Conservation (phyloP, 192 early-diverging fungal genomes). For the Backusella macrospora region DNA sequence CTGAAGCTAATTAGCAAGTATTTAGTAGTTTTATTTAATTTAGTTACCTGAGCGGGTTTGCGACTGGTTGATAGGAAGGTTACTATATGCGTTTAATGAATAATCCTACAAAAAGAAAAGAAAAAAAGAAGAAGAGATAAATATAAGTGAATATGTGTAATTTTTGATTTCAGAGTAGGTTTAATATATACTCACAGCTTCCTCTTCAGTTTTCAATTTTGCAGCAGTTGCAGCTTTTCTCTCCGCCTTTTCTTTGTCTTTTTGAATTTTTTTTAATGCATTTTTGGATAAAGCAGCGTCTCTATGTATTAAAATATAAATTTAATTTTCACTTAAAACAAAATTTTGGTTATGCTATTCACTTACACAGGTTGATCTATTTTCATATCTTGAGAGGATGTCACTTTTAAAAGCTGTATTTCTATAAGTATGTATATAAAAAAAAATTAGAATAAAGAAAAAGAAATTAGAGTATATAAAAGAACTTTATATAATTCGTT, state of each 20-base stretch:
- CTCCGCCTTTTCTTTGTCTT: constrained; percentile 87
- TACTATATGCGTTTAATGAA: constrained; percentile 84
- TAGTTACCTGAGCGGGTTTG: constrained; percentile 65
- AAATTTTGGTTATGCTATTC: not conserved
- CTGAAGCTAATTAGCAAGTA: not conserved
- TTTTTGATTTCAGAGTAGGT: not conserved
- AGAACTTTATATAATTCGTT: not conserved
- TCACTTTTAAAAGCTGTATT: not conserved
- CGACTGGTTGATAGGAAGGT: constrained; percentile 85
- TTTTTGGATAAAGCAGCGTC: constrained; percentile 90
- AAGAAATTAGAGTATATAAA: not conserved
- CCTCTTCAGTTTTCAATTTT: constrained; percentile 69
- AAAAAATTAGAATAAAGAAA: not conserved
- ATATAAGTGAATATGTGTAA: not conserved
- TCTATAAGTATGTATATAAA: too few relatives aligned
- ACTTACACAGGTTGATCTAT: constrained; percentile 1
- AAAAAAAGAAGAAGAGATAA: not conserved
- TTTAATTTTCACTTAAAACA: not conserved
- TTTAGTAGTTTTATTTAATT: not conserved
- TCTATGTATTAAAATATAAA: constrained; percentile 39
- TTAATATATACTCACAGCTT: constrained; percentile 59
- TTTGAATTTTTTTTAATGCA: constrained; percentile 92
- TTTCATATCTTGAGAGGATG: not conserved
- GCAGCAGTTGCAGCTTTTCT: constrained; percentile 60
- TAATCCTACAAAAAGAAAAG: constrained; percentile 57